phyloP scores from a whole-genome alignment of 176 grass and related monocot genomes.

The Avena atlantica region DNA sequence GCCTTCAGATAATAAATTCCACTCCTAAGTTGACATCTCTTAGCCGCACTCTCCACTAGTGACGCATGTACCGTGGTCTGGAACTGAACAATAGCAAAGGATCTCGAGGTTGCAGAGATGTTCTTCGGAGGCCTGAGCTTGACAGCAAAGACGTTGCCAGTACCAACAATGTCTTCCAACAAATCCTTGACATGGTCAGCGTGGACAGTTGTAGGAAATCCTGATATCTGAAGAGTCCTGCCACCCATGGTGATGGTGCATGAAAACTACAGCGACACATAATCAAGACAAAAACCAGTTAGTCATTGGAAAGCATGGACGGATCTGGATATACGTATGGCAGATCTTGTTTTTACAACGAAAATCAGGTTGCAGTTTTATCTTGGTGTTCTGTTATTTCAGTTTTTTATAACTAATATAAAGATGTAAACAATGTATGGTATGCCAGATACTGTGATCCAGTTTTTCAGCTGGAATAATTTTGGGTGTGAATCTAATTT shows the following conservation, averaged over 20 bases:
- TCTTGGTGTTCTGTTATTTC: not conserved
- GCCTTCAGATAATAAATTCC: conserved; percentile 49
- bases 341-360: conserved; percentile 31
- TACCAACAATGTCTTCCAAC: conserved; percentile 58
- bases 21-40: not conserved
- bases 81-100: conserved; percentile 81
- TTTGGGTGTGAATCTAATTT: not conserved
- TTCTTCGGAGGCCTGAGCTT: conserved; percentile 73
- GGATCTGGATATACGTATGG: not conserved
- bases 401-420: conserved; percentile 27
- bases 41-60: conserved; percentile 37
- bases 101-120: conserved; percentile 54
- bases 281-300: not conserved
- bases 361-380: conserved; percentile 7
- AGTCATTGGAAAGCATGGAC: not conserved
- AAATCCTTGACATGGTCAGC: conserved; percentile 55
- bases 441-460: not conserved
- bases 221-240: conserved; percentile 60
- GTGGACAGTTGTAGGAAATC: conserved; percentile 55
- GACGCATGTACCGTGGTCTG: conserved; percentile 42
- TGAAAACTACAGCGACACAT: conserved; percentile 38
- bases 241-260: conserved; percentile 62
- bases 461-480: not conserved
- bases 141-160: conserved; percentile 61
- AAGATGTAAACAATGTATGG: conserved; percentile 12